Evolutionary conservation across 176 grass and related monocot genomes (phyloP).

Genomic region (Thinopyrum elongatum): DNA sequence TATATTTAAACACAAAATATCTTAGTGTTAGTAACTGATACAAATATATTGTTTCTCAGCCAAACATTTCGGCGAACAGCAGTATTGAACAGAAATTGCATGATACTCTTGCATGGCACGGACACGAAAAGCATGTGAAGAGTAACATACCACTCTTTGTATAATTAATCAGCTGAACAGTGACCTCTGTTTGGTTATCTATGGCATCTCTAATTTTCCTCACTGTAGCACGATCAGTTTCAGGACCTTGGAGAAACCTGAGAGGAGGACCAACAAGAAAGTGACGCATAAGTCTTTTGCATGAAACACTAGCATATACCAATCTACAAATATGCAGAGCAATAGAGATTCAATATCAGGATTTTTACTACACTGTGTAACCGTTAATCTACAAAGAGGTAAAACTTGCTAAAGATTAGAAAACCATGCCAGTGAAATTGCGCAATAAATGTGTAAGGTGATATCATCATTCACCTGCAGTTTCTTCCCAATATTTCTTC

Average conservation of each 20-base stretch:
- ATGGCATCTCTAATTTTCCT: conserved; percentile 93
- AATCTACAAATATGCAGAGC: not conserved
- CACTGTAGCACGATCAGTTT: conserved; percentile 71
- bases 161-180: conserved; percentile 95
- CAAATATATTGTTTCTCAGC: not conserved
- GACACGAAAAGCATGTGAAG: not conserved
- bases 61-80: not conserved
- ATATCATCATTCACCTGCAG: conserved; percentile 54
- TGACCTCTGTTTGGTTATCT: conserved; percentile 83
- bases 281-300: not conserved
- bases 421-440: not conserved
- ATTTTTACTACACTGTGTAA: not conserved
- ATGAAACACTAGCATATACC: not conserved
- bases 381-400: not conserved
- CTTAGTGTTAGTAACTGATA: not conserved
- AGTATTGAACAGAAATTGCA: conserved; percentile 2
- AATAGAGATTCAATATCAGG: conserved; percentile 6
- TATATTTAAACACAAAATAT: not conserved
- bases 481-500: conserved; percentile 95
- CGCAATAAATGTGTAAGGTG: not conserved
- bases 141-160: conserved; percentile 73
- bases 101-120: not conserved
- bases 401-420: not conserved
- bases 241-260: conserved; percentile 93
- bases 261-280: not conserved